Percentiles rank a stretch among this genome's conserved stretches.
Conservation (phyloP, 495 filamentous ascomycete genomes). For the Schizothecium vesticola region DNA sequence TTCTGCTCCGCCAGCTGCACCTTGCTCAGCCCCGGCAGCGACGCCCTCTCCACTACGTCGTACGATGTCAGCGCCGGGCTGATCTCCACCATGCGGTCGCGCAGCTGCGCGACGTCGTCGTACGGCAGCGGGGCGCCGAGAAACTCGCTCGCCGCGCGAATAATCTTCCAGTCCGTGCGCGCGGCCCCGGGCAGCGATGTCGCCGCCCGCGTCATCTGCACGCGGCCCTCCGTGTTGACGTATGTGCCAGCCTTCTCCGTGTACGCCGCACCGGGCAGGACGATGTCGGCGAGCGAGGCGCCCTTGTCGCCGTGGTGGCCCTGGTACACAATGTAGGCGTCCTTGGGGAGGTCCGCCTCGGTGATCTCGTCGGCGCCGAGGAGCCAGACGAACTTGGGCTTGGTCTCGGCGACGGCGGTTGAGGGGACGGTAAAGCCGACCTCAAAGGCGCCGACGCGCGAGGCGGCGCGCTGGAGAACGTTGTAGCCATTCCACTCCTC, state of each 20-base stretch:
- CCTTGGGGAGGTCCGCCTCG: conserved; percentile 76
- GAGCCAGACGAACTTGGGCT: conserved; percentile 93
- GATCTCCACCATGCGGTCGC: conserved; percentile 93
- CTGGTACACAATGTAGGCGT: conserved; percentile 95
- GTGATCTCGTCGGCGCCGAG: conserved; percentile 89
- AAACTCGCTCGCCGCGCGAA: conserved; percentile 86
- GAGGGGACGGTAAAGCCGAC: conserved; percentile 87
- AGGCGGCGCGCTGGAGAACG: conserved; percentile 87
- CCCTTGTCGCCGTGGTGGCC: conserved; percentile 95
- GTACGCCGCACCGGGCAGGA: conserved; percentile 90
- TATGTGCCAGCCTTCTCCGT: conserved; percentile 97
- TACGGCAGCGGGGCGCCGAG: conserved; percentile 84
- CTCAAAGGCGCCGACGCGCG: conserved; percentile 87
- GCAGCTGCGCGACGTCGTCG: conserved; percentile 78
- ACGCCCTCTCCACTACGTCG: conserved; percentile 78
- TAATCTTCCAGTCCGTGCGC: conserved; percentile 97
- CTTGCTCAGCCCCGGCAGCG: conserved; percentile 68
- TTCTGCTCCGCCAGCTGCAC: conserved; percentile 93
- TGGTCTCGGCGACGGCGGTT: conserved; percentile 66
- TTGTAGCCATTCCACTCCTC: conserved; percentile 97
- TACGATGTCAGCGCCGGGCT: conserved; percentile 82
- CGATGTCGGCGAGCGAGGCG: conserved; percentile 86
- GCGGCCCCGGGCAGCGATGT: conserved; percentile 80
- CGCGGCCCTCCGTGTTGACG: conserved; percentile 94
- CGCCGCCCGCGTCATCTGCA: conserved; percentile 85